Evolutionary conservation across 1,284 basidiomycete genomes (phyloP).

Genomic region (Malassezia equina): DNA sequence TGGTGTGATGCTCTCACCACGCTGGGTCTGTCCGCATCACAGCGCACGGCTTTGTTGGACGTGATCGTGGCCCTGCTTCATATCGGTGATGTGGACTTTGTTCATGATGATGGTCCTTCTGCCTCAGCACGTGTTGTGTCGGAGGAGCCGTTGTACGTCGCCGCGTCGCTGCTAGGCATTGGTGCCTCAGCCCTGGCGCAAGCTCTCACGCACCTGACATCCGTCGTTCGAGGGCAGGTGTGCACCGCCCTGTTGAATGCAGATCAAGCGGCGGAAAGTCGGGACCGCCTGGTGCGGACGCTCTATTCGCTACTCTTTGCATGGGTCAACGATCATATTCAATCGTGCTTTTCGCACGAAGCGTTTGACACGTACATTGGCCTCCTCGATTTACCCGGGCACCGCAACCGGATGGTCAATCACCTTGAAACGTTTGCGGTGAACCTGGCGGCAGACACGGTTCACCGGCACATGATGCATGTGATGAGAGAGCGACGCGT

Average conservation of each 20-base stretch:
- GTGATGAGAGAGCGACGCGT: slow-evolving; percentile 67
- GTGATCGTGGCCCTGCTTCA: slow-evolving; percentile 88
- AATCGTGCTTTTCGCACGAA: slow-evolving; percentile 61
- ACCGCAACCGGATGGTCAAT: slow-evolving; percentile 59
- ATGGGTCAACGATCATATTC: slow-evolving; percentile 93
- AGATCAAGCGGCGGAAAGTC: slow-evolving; percentile 79
- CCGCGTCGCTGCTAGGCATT: slow-evolving; percentile 84
- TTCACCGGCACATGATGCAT: slow-evolving; percentile 74
- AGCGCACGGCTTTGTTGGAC: slow-evolving; percentile 88
- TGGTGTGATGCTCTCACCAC: slow-evolving; percentile 86
- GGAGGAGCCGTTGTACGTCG: slow-evolving; percentile 62
- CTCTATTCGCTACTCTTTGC: slow-evolving; percentile 89
- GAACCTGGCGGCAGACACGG: slow-evolving; percentile 85
- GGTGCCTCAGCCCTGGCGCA: slow-evolving; percentile 64
- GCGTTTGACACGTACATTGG: slow-evolving; percentile 66
- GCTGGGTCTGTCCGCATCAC: slow-evolving; percentile 79
- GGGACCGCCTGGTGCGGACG: slow-evolving; percentile 84
- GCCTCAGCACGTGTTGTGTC: slow-evolving; percentile 36
- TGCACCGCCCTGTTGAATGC: slow-evolving; percentile 92
- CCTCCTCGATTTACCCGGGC: slow-evolving; percentile 90
- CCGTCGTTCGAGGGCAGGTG: slow-evolving; percentile 81
- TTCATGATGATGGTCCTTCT: slow-evolving; percentile 32
- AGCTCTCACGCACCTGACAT: slow-evolving; percentile 82
- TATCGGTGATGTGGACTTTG: slow-evolving; percentile 88
- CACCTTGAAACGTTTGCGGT: slow-evolving; percentile 91